A percentile compares a stretch with the other conserved stretches of the same genome.
Evolutionary conservation across 148 eudicot species (phyloP).

Genomic region (Suaeda aralocaspica): DNA sequence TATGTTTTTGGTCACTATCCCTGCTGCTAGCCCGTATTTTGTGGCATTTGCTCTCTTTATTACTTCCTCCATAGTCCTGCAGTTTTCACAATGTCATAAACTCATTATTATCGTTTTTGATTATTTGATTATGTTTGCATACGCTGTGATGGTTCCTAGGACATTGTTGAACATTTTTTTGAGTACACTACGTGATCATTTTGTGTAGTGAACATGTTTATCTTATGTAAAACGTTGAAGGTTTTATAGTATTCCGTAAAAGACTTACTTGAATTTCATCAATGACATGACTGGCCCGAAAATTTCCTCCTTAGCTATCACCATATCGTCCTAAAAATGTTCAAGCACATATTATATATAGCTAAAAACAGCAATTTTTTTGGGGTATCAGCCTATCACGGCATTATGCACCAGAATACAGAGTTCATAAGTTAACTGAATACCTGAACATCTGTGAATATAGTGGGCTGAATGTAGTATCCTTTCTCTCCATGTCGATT

Average conservation of each 20-base stretch:
- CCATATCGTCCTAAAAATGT: slow-evolving; percentile 57
- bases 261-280: slow-evolving; percentile 74
- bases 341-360: not conserved
- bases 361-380: too few species aligned
- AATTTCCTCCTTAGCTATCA: slow-evolving; percentile 80
- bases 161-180: too few species aligned
- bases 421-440: not conserved
- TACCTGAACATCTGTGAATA: slow-evolving; percentile 71
- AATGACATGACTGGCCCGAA: slow-evolving; percentile 84
- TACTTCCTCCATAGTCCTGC: slow-evolving; percentile 71
- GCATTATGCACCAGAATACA: too few species aligned
- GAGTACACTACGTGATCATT: too few species aligned
- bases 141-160: too few species aligned
- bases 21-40: slow-evolving; percentile 72
- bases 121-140: not conserved
- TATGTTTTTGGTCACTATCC: slow-evolving; percentile 62
- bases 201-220: too few species aligned
- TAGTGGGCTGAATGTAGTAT: slow-evolving; percentile 71
- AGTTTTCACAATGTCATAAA: slow-evolving; percentile 5
- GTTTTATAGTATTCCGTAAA: too few species aligned
- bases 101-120: not conserved
- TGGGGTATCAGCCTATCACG: too few species aligned
- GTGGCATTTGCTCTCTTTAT: slow-evolving; percentile 63
- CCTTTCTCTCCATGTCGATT: slow-evolving; percentile 50
- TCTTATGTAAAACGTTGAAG: too few species aligned